A percentile compares a stretch with the other conserved stretches of the same genome.
Conservation (phyloP, 2,329 filamentous ascomycete species). For the Canariomyces notabilis region DNA sequence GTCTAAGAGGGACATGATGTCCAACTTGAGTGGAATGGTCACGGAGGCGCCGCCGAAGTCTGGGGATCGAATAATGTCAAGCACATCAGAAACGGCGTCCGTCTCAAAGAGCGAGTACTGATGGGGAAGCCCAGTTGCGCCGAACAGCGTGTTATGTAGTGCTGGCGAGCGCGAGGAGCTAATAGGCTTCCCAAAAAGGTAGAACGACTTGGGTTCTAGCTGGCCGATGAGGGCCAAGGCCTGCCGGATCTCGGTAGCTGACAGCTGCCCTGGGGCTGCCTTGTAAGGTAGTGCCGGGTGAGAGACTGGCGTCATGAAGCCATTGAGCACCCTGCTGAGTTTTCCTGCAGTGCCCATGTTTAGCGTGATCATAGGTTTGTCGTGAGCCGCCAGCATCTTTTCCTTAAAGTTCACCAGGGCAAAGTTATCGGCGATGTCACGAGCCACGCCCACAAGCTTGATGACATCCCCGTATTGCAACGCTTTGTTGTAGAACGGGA, state of each 20-base stretch:
- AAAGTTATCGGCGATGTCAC: constrained; percentile 77
- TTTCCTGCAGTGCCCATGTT: constrained; percentile 92
- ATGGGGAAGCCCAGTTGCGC: constrained; percentile 73
- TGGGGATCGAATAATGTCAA: constrained; percentile 59
- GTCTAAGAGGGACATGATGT: constrained; percentile 77
- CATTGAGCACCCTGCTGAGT: constrained; percentile 83
- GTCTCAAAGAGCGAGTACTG: constrained; percentile 75
- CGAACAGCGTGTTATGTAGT: constrained; percentile 84
- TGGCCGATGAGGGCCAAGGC: constrained; percentile 75
- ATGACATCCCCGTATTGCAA: constrained; percentile 88
- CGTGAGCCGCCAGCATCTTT: constrained; percentile 66
- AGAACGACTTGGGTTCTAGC: constrained; percentile 71
- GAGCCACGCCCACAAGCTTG: constrained; percentile 84
- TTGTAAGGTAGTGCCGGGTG: constrained; percentile 87
- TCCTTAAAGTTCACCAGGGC: constrained; percentile 75
- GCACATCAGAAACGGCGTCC: constrained; percentile 54
- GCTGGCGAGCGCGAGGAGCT: constrained; percentile 77
- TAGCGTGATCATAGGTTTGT: constrained; percentile 83
- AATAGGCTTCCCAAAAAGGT: constrained; percentile 83
- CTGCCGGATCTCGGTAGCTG: constrained; percentile 78
- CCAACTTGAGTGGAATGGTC: constrained; percentile 90
- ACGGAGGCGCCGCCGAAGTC: constrained; percentile 91
- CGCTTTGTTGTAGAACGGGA: constrained; percentile 82
- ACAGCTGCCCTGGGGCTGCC: constrained; percentile 89
- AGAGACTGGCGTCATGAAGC: constrained; percentile 90